phyloP scores from a whole-genome alignment of 179 eudicot genomes.

The Actinidia polygama region DNA sequence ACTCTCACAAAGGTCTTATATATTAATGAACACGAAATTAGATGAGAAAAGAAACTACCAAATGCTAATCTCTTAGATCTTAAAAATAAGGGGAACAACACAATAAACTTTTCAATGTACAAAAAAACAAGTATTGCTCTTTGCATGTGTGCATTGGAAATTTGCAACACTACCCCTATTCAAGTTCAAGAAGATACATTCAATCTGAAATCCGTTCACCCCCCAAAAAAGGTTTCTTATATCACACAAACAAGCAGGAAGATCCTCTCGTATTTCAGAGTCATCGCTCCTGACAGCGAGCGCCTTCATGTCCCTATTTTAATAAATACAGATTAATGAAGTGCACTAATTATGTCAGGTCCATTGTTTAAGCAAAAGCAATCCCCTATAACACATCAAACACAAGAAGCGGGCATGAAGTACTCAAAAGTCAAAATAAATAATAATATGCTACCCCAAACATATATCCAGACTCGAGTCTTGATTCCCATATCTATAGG shows the following conservation, averaged over 20 bases:
- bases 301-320: background rate
- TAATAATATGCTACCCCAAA: background rate
- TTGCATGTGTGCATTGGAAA: background rate
- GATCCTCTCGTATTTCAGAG: background rate
- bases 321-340: constrained; percentile 9
- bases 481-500: constrained; percentile 9
- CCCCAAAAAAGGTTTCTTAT: background rate
- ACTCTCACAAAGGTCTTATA: background rate
- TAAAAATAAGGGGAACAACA: background rate
- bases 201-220: background rate
- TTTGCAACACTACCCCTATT: background rate
- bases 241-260: constrained; percentile 3
- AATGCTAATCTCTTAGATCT: background rate
- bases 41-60: no score
- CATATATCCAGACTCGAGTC: background rate
- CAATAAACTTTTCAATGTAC: background rate
- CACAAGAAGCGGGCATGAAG: background rate
- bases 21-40: background rate
- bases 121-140: background rate
- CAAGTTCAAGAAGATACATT: background rate
- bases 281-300: background rate
- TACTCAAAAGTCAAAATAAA: background rate
- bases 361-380: background rate
- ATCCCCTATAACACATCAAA: background rate
- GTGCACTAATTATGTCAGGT: no score